Percentiles rank a stretch among this genome's conserved stretches.
Evolutionary conservation across 1,284 basidiomycete genomes (phyloP).

Genomic region (Trametes versicolor): DNA sequence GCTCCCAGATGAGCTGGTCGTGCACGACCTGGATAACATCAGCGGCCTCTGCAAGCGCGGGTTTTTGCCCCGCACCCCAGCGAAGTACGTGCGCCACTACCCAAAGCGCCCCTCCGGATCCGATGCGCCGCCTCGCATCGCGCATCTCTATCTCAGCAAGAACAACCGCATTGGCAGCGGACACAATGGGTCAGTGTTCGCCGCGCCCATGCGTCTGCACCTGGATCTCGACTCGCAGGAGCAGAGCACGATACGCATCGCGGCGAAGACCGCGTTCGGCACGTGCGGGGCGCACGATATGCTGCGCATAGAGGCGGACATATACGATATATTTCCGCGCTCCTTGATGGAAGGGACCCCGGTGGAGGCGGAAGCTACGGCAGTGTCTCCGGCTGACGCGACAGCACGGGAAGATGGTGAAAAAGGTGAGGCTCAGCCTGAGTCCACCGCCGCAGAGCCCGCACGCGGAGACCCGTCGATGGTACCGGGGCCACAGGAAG

Average conservation of each 20-base stretch:
- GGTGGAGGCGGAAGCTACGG: background rate
- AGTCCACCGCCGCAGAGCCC: background rate
- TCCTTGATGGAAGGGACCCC: slow-evolving; percentile 53
- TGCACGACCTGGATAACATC: slow-evolving; percentile 38
- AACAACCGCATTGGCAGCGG: slow-evolving; percentile 43
- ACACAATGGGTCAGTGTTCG: slow-evolving; percentile 46
- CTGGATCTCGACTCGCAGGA: slow-evolving; percentile 34
- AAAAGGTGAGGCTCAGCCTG: background rate
- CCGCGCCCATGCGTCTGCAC: slow-evolving; percentile 43
- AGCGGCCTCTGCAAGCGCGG: background rate
- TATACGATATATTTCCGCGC: slow-evolving; percentile 54
- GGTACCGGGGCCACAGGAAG: no score
- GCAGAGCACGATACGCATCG: slow-evolving; percentile 42
- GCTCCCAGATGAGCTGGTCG: slow-evolving; percentile 44
- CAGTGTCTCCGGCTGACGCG: background rate
- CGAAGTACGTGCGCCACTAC: slow-evolving; percentile 37
- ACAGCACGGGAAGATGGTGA: background rate
- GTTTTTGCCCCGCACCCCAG: slow-evolving; percentile 2
- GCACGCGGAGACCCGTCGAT: background rate
- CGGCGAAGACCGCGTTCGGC: slow-evolving; percentile 42
- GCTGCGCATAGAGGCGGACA: slow-evolving; percentile 51
- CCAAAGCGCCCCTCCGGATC: slow-evolving; percentile 24
- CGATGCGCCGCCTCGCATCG: slow-evolving; percentile 10
- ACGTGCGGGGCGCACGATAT: slow-evolving; percentile 35
- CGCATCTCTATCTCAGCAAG: slow-evolving; percentile 41